phyloP scores from a whole-genome alignment of 108 stramenopile species.

The Conticribra guillardii region DNA sequence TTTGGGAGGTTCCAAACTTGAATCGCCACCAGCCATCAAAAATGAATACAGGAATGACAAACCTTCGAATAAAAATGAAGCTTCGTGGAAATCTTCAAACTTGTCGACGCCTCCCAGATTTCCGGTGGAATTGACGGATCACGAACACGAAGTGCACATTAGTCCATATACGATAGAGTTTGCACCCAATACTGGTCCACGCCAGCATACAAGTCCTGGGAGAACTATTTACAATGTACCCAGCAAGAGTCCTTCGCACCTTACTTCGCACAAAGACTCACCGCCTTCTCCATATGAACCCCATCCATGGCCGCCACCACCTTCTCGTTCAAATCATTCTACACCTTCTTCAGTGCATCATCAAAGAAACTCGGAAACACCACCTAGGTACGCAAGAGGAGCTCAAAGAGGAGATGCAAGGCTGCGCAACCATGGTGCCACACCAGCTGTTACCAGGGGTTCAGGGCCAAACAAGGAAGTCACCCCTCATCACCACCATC shows the following conservation, averaged over 20 bases:
- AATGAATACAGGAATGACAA: neutral
- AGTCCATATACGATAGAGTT: neutral
- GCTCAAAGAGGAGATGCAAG: no score
- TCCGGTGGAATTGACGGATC: neutral
- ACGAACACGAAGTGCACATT: neutral
- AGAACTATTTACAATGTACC: conserved; percentile 44
- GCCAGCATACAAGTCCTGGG: conserved; percentile 41
- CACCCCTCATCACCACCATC: neutral
- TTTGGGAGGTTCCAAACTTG: neutral
- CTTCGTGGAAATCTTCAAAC: no score
- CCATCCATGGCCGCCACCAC: conserved; percentile 9
- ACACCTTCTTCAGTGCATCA: neutral
- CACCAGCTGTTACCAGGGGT: no score
- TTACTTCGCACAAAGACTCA: neutral
- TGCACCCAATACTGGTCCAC: conserved; percentile 9
- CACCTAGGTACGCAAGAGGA: no score
- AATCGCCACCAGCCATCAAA: conserved; percentile 1
- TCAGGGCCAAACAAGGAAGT: neutral
- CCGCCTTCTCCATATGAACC: conserved; percentile 22
- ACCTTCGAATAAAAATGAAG: neutral
- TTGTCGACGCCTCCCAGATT: neutral
- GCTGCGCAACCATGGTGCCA: no score
- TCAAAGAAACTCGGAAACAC: neutral
- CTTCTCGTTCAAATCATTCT: conserved; percentile 17
- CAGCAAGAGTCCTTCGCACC: conserved; percentile 20